Base-by-base conservation (phyloP, 2,329 filamentous ascomycete genomes). In the Colletotrichum sojae region DNA sequence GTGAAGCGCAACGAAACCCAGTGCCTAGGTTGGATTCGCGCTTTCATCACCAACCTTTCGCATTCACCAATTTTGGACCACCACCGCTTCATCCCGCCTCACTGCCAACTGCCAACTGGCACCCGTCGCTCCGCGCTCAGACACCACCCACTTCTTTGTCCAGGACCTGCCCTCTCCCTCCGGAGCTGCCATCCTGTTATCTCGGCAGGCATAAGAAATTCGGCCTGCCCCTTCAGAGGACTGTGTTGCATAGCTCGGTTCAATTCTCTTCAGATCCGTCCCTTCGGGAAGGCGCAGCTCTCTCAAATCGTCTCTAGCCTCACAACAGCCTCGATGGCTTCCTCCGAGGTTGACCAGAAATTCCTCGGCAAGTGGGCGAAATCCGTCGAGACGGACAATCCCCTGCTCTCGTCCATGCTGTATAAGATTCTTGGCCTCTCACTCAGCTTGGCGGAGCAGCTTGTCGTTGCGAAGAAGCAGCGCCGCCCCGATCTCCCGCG, bases 301-400 rank as follows among this genome's bases (percentile, higher is more conserved):
- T 49, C 10, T 13, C 46, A 22, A 20, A 8, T 22, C 18, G 16
- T 49, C 10, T 10, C 46, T 25, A 8, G 18, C 31, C 25, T n/a
- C 39, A 5, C 46, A 36, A 16, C 51, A 55, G 63, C 53, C 75
- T 77, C 78, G 71, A 99, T 98, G 96, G 96, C 96, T 83, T 96
- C 95, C 78, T 96, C 94, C 70, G 94, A 97, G 83, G 94, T 98
- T 71, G 96, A 99, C 81, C 95, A 97, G 83, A 99, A 98, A 83
- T 97, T 97, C 82, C 88, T 99, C 76, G 94, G 94, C 82, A 91
- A 90, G 78, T 91, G 97, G 78, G 95, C 96, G 78, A 92, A 91
- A 81, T 88, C 90, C 71, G 94, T 94, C 74, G 90, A 91, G 77
- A 84, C 88, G 69, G 91, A 93, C 74, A 96, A 95, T 76, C 91